These are phyloP conservation scores for Piloderma croceum DNA, from an alignment of 768 basidiomycete genomes.

Conservation along the genomic window DNA sequence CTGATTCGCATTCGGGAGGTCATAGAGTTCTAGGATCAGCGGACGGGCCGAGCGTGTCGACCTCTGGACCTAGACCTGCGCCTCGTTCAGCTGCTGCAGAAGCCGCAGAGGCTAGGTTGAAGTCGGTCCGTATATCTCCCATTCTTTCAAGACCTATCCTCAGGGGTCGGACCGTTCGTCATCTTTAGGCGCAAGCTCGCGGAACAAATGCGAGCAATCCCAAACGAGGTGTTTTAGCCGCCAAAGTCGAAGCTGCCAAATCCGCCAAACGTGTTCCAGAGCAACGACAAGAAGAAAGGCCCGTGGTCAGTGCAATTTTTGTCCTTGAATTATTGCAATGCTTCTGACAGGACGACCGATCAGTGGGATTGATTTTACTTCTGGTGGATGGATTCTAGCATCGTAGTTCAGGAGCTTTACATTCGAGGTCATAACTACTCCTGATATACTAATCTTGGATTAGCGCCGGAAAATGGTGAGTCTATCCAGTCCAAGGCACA, in stretches of 20 bases:
- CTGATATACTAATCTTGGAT: too few relatives aligned
- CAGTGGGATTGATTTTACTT: constrained; percentile 41
- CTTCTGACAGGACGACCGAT: constrained; percentile 4
- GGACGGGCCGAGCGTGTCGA: background rate
- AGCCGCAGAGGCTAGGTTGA: constrained; percentile 29
- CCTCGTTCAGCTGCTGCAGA: constrained; percentile 27
- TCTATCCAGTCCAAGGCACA: too few relatives aligned
- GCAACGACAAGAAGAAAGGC: constrained; percentile 32
- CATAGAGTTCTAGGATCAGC: constrained; percentile 19
- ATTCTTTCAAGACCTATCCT: background rate
- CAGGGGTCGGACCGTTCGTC: background rate
- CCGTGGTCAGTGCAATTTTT: constrained; percentile 43
- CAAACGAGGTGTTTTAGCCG: constrained; percentile 39
- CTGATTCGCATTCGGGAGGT: constrained; percentile 25
- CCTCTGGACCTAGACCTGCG: constrained; percentile 2
- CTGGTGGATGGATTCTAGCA: too few relatives aligned
- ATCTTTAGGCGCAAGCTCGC: constrained; percentile 34
- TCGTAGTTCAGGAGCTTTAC: too few relatives aligned
- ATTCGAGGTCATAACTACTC: too few relatives aligned
- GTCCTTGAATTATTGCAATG: constrained; percentile 10
- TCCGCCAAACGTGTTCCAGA: constrained; percentile 31
- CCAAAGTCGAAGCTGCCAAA: constrained; percentile 37
- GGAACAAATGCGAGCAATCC: constrained; percentile 41
- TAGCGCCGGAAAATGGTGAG: too few relatives aligned
- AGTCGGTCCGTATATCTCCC: constrained; percentile 23